phyloP scores from a whole-genome alignment of 176 grass and related monocot species.

The Carex parvula region DNA sequence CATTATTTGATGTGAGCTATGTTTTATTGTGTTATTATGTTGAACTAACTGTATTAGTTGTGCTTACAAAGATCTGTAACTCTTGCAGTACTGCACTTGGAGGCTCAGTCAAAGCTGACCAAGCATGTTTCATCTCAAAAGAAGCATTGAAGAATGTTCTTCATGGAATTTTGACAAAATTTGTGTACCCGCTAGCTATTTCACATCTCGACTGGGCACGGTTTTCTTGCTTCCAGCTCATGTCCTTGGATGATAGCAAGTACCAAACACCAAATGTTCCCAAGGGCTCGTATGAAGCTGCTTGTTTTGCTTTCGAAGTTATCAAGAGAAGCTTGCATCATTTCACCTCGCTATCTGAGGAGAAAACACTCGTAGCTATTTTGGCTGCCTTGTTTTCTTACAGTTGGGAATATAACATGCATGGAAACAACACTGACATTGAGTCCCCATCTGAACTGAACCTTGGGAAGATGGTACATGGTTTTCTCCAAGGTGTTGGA shows the following conservation, averaged over 20 bases:
- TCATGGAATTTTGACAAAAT: constrained; percentile 45
- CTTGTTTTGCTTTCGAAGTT: constrained; percentile 58
- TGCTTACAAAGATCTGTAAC: not conserved
- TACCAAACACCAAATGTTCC: constrained; percentile 6
- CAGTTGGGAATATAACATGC: constrained; percentile 75
- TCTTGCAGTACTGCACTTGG: constrained; percentile 73
- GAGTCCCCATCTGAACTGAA: constrained; percentile 18
- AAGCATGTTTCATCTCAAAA: constrained; percentile 68
- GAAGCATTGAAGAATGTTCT: constrained; percentile 39
- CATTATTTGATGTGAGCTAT: not conserved
- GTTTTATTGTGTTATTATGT: not conserved
- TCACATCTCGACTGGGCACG: constrained; percentile 65
- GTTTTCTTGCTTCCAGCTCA: constrained; percentile 40
- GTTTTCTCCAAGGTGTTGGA: constrained; percentile 45
- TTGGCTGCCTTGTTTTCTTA: constrained; percentile 70
- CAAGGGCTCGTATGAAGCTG: constrained; percentile 41
- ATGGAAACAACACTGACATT: constrained; percentile 40
- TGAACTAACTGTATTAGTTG: not conserved
- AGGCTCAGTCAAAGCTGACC: constrained; percentile 62
- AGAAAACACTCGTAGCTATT: constrained; percentile 49
- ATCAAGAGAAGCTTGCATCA: constrained; percentile 63
- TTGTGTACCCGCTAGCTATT: constrained; percentile 39
- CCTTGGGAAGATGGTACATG: constrained; percentile 49
- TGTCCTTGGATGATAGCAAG: constrained; percentile 18
- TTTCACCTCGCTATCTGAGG: constrained; percentile 41